Evolutionary conservation across 805 yeast genomes (phyloP).

Genomic region (Yarrowia bubula): DNA sequence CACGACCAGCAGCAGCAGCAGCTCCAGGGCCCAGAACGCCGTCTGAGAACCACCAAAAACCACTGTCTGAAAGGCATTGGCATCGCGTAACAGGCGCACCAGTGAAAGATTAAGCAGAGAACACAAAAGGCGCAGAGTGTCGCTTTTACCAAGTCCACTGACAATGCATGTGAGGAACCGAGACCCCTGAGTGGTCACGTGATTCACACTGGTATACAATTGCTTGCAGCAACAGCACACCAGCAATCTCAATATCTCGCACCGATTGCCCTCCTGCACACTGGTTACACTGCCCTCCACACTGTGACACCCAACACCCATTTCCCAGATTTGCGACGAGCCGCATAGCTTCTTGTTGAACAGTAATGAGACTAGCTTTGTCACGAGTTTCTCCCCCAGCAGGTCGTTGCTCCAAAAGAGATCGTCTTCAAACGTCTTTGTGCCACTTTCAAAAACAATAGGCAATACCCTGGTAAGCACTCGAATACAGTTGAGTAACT

Average conservation of each 20-base stretch:
- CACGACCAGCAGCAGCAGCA: constrained; percentile 9
- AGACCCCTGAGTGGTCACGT: constrained; percentile 2
- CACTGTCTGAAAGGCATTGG: background rate
- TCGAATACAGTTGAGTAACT: constrained; percentile 13
- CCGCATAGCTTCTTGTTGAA: constrained; percentile 18
- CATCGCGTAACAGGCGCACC: constrained; percentile 1
- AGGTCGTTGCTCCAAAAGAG: constrained; percentile 13
- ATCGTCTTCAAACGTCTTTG: constrained; percentile 4
- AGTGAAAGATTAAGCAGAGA: constrained; percentile 8
- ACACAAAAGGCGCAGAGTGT: constrained; percentile 1
- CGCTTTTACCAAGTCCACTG: background rate
- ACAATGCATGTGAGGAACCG: constrained; percentile 11
- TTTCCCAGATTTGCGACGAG: constrained; percentile 13
- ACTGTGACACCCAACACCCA: constrained; percentile 18
- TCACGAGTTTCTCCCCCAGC: constrained; percentile 10
- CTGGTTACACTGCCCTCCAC: background rate
- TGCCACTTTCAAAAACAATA: constrained; percentile 5
- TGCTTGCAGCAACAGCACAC: constrained; percentile 2
- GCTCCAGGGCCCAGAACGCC: constrained; percentile 6
- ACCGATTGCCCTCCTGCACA: background rate
- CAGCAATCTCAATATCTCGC: constrained; percentile 3
- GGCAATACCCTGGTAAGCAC: constrained; percentile 8
- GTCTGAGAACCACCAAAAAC: constrained; percentile 4
- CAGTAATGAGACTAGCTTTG: background rate
- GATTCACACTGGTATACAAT: constrained; percentile 1